Conservation (phyloP, 306 rosid species). For the Cucurbita pepo region DNA sequence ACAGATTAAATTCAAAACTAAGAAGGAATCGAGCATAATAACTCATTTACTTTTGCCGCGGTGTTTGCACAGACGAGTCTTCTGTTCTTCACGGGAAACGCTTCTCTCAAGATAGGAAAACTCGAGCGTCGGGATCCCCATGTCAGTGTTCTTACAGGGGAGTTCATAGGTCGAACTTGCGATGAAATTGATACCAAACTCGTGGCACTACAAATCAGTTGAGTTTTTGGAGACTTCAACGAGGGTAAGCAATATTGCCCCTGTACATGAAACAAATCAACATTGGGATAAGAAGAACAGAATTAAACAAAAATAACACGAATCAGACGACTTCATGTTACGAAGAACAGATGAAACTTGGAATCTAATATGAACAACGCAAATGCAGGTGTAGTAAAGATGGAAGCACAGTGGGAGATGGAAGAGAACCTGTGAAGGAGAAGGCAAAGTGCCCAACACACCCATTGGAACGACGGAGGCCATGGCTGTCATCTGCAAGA, state of each 20-base stretch:
- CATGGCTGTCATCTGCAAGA: not conserved
- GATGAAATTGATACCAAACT: not conserved
- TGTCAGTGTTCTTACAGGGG: not conserved
- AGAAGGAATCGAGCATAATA: not conserved
- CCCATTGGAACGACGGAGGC: not conserved
- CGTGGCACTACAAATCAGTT: not conserved
- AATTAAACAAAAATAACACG: not conserved
- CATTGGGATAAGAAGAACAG: not conserved
- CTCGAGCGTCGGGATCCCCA: not conserved
- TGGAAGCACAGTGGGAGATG: not conserved
- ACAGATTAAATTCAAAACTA: not conserved
- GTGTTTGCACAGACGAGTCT: not conserved
- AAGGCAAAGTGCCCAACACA: not conserved
- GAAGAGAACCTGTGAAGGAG: not conserved
- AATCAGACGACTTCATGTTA: not conserved
- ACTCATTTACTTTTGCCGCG: not conserved
- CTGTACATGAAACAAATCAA: not conserved
- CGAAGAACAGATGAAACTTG: not conserved
- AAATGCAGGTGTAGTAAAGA: not conserved
- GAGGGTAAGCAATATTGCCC: not conserved
- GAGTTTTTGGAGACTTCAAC: not conserved
- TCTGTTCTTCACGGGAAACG: not conserved
- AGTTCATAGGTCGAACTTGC: not conserved
- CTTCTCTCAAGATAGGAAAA: not conserved
- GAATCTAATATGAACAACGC: not conserved